phyloP scores from a whole-genome alignment of 352 stramenopile genomes.

The Phytophthora multivora region DNA sequence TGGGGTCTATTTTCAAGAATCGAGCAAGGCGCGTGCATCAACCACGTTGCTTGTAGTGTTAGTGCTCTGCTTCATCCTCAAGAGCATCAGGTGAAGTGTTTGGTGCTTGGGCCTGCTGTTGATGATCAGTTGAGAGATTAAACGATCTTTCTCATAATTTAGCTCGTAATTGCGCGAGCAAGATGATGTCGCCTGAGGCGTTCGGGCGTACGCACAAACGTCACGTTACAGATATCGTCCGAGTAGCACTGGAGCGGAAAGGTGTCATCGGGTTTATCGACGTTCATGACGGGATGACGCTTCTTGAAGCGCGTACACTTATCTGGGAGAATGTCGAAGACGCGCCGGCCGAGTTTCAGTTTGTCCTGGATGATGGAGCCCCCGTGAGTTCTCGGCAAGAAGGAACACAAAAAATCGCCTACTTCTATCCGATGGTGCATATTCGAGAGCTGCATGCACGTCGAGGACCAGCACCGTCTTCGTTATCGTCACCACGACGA shows the following conservation, averaged over 20 bases:
- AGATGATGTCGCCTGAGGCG: conserved; percentile 63
- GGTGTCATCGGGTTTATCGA: conserved; percentile 82
- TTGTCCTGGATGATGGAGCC: conserved; percentile 66
- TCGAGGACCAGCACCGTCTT: conserved; percentile 7
- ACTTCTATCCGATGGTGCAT: conserved; percentile 74
- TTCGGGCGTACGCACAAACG: conserved; percentile 52
- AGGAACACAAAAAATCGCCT: conserved; percentile 54
- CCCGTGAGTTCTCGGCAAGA: conserved; percentile 70
- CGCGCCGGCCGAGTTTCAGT: conserved; percentile 68
- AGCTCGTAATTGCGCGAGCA: conserved; percentile 2
- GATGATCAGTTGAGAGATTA: conserved; percentile 9
- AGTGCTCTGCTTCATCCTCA: conserved; percentile 19
- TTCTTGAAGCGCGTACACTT: conserved; percentile 58
- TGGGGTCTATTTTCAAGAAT: conserved; percentile 24
- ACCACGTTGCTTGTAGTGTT: conserved; percentile 22
- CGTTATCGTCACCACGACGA: conserved; percentile 13
- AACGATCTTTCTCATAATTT: conserved; percentile 6
- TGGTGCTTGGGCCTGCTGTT: conserved; percentile 12
- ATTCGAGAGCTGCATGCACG: conserved; percentile 50
- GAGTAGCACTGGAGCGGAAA: conserved; percentile 61
- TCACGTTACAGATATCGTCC: conserved; percentile 60
- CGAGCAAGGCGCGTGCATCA: not conserved
- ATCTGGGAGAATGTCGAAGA: conserved; percentile 79
- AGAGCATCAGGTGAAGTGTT: conserved; percentile 8
- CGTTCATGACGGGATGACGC: conserved; percentile 64